phyloP scores from a whole-genome alignment of 371 early-diverging fungal genomes.

The Mortierella sp. region DNA sequence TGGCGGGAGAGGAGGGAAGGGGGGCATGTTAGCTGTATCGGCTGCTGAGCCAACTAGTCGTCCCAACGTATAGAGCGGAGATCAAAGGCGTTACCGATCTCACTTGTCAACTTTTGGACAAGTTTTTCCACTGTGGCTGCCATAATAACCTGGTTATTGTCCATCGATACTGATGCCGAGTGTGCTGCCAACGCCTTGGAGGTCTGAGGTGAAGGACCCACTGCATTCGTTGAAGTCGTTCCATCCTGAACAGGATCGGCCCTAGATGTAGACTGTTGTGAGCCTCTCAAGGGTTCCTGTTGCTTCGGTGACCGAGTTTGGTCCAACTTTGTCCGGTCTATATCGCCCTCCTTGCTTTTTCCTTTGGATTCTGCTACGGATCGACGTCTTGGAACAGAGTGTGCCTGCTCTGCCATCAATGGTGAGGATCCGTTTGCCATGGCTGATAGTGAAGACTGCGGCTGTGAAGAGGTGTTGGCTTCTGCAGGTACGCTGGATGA shows the following conservation, averaged over 20 bases:
- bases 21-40: too few relatives aligned
- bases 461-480: background rate
- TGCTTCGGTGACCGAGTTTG: background rate
- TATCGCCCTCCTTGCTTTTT: background rate
- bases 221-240: background rate
- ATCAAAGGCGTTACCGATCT: constrained; percentile 57
- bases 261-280: background rate
- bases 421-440: background rate
- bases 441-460: background rate
- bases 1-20: too few relatives aligned
- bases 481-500: background rate
- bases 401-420: constrained; percentile 2
- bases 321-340: background rate
- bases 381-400: constrained; percentile 11
- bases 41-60: too few relatives aligned
- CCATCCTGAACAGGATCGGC: background rate
- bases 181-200: background rate
- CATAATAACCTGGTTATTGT: constrained; percentile 53
- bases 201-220: background rate
- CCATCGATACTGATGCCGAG: background rate
- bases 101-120: constrained; percentile 68
- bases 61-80: too few relatives aligned
- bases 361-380: constrained; percentile 9
- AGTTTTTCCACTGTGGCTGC: constrained; percentile 74
- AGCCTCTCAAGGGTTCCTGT: too few relatives aligned